These are phyloP conservation scores for Verticillium longisporum DNA, from an alignment of 2,329 filamentous ascomycete genomes.

Conservation along the genomic window DNA sequence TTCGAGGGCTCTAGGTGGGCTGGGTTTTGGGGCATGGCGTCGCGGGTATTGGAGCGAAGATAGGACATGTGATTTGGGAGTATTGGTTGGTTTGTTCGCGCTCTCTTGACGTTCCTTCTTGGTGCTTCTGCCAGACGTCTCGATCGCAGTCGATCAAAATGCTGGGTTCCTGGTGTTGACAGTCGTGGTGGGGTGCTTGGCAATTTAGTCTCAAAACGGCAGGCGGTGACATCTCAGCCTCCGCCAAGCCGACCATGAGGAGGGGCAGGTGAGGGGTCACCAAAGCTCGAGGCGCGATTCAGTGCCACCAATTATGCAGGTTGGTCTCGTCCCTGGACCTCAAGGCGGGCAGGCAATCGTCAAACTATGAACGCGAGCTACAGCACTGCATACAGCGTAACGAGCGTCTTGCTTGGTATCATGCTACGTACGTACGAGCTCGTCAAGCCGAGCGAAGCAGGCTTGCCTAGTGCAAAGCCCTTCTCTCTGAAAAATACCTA, in stretches of 20 bases:
- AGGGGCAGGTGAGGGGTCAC: neutral
- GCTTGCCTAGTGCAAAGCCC: neutral
- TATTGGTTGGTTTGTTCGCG: neutral
- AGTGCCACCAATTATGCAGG: neutral
- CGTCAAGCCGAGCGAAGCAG: neutral
- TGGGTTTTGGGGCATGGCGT: conserved; percentile 34
- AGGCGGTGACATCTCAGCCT: neutral
- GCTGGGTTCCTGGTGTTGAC: neutral
- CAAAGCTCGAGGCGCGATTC: neutral
- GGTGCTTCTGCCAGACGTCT: neutral
- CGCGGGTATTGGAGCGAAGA: neutral
- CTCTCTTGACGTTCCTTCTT: neutral
- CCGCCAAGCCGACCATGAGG: neutral
- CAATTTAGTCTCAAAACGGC: neutral
- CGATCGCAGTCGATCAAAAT: neutral
- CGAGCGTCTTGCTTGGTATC: neutral
- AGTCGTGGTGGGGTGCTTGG: neutral
- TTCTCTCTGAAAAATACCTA: neutral
- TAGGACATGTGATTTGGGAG: neutral
- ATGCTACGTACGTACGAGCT: neutral
- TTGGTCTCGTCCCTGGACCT: too few species aligned
- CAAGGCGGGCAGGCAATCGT: too few species aligned
- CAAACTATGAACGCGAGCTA: too few species aligned
- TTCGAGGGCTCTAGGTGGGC: conserved; percentile 65
- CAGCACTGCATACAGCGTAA: neutral